phyloP scores from a whole-genome alignment of 148 eudicot species.

The Nepenthes gracilis region DNA sequence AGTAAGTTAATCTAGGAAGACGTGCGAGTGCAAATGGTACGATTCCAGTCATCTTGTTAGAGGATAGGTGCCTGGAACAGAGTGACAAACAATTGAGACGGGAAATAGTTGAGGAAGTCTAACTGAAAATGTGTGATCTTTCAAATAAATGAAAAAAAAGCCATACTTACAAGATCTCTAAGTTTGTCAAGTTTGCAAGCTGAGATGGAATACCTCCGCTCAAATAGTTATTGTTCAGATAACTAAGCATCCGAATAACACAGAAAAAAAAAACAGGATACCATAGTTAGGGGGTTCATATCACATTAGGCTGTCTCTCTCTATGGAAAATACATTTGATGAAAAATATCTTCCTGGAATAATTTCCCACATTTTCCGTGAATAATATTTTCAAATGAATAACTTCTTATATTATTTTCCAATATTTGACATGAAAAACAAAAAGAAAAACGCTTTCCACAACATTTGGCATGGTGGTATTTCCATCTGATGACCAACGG shows the following conservation, averaged over 20 bases:
- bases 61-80: conserved; percentile 61
- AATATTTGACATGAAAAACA: too few species aligned
- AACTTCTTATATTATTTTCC: background rate
- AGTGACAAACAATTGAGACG: conserved; percentile 3
- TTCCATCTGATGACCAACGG: too few species aligned
- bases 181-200: conserved; percentile 74
- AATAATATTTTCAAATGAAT: background rate
- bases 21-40: conserved; percentile 71
- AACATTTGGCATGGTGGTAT: too few species aligned
- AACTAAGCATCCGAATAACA: conserved; percentile 25
- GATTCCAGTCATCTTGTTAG: conserved; percentile 92
- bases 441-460: too few species aligned
- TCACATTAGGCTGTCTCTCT: too few species aligned
- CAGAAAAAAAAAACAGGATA: background rate
- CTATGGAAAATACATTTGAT: too few species aligned
- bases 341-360: too few species aligned
- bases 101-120: background rate
- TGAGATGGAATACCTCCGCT: conserved; percentile 93
- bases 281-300: too few species aligned
- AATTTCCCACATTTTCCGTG: too few species aligned
- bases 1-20: conserved; percentile 81
- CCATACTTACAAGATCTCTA: conserved; percentile 86
- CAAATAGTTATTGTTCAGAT: conserved; percentile 83
- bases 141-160: background rate
- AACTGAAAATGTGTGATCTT: background rate